Base-by-base conservation (phyloP, 345 rosid species). In the Nephelium lappaceum region DNA sequence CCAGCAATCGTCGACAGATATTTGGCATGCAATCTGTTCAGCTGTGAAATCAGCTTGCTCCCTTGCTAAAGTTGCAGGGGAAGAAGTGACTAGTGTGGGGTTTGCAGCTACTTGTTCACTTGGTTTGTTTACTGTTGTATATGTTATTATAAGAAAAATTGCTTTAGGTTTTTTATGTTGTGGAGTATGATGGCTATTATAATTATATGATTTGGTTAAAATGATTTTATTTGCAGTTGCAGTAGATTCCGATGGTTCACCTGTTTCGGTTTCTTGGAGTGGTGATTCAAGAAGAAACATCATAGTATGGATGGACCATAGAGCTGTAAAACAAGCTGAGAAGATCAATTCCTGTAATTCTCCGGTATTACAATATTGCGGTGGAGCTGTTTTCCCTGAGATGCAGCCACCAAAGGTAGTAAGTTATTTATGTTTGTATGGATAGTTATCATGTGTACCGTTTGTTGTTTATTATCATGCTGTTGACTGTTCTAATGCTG, bases 1-100 rank as follows among this genome's bases (percentile, higher is more conserved):
- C 69, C 92, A 95, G 97, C 99, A 95, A 95, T 95, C 98, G n/a
- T 96, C 98, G 3, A 96, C 98, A 0, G 97, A 94, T 81, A 96
- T 96, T 75, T 96, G 99, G 99, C 97, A 91, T 79, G 95, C 99
- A 8, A 85, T 90, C 71, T 94, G 99, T 81, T 92, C 98, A n/a
- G 94, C 98, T 45, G 98, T 92, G 55, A 87, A 79, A 74, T 76
- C 95, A 55, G 95, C 98, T 36, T 93, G 95, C 82, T 83, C 89
- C 73, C 89, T 85, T 84, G 94, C 98, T 5, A 79, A 94, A 73
- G 84, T 93, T 82, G 79, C 89, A 3, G 92, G 91, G 6, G 84
- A 90, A 45, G 89, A 96, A 77, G 97, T 96, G 62, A 84, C 79
- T 51, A 91, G 98, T 15, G 68, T 96, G 70, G 98, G 97, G 63